These are phyloP conservation scores for Colletotrichum lupini DNA, from an alignment of 2,329 filamentous ascomycete genomes.

Conservation along the genomic window DNA sequence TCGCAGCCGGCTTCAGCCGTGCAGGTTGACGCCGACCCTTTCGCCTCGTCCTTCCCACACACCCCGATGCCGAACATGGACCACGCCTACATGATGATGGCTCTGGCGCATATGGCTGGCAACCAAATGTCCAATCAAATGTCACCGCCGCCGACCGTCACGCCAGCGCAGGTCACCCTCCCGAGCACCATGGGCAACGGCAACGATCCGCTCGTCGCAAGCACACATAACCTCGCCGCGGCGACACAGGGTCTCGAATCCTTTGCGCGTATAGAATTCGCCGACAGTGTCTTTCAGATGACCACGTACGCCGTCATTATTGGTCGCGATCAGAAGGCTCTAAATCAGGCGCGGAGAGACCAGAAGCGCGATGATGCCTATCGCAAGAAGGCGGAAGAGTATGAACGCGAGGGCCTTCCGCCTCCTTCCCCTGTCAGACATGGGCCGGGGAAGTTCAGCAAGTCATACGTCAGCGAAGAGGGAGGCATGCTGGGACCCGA, in stretches of 20 bases:
- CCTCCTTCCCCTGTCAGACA: slow-evolving; percentile 61
- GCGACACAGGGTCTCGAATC: slow-evolving; percentile 61
- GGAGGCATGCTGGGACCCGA: slow-evolving; percentile 75
- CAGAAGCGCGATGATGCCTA: slow-evolving; percentile 60
- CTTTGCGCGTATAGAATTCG: slow-evolving; percentile 74
- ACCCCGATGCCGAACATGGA: slow-evolving; percentile 47
- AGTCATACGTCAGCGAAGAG: slow-evolving; percentile 76
- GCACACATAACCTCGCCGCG: slow-evolving; percentile 46
- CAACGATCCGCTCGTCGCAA: slow-evolving; percentile 40
- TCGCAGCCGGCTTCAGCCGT: slow-evolving; percentile 33
- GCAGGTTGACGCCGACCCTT: slow-evolving; percentile 40
- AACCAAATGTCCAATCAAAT: slow-evolving; percentile 47
- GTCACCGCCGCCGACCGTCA: slow-evolving; percentile 56
- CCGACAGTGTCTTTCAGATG: slow-evolving; percentile 83
- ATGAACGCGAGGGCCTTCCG: slow-evolving; percentile 60
- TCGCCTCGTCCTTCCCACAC: slow-evolving; percentile 48
- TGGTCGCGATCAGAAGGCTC: slow-evolving; percentile 74
- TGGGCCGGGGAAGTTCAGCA: slow-evolving; percentile 67
- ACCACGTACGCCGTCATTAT: slow-evolving; percentile 79
- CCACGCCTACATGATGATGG: slow-evolving; percentile 58
- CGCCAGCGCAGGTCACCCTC: slow-evolving; percentile 57
- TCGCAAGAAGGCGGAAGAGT: slow-evolving; percentile 57
- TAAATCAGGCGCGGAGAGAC: slow-evolving; percentile 64
- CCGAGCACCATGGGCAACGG: slow-evolving; percentile 49
- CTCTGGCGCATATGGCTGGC: slow-evolving; percentile 52